phyloP scores from a whole-genome alignment of 1,139 yeast species.

The Yarrowia galli region DNA sequence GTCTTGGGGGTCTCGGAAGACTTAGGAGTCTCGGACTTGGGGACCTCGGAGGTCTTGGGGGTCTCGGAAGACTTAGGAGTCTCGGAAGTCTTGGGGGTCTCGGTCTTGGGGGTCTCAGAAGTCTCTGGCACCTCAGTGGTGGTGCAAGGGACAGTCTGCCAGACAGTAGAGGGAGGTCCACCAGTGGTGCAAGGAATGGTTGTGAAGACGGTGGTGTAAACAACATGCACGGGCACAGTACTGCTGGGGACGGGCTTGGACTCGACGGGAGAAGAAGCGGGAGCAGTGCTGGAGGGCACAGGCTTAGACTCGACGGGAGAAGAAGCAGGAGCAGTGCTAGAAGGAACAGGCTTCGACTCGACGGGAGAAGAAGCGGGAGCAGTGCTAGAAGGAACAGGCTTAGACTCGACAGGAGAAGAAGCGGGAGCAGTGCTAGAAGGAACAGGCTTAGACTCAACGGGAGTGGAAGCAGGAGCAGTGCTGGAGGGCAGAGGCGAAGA shows the following conservation, averaged over 20 bases:
- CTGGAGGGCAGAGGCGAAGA: conserved; percentile 1
- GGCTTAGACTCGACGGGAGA: conserved; percentile 1
- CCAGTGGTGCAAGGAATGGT: conserved; percentile 12
- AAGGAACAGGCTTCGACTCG: not conserved
- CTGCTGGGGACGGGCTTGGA: not conserved
- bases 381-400: conserved; percentile 1
- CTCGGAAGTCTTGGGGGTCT: not conserved
- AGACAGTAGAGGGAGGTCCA: not conserved
- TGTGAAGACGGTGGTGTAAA: not conserved
- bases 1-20: not conserved
- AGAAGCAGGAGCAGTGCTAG: not conserved
- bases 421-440: conserved; percentile 6
- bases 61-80: not conserved
- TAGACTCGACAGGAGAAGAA: not conserved
- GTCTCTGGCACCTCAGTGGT: not conserved
- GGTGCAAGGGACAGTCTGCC: conserved; percentile 4
- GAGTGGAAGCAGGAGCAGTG: not conserved
- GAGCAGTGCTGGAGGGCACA: not conserved
- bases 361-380: not conserved
- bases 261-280: not conserved
- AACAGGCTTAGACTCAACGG: not conserved
- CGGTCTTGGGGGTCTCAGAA: not conserved
- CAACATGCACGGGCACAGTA: not conserved
- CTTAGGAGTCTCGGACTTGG: not conserved
- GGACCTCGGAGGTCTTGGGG: not conserved